phyloP scores from a whole-genome alignment of 2,329 filamentous ascomycete species.

The Mycocentrospora acerina region DNA sequence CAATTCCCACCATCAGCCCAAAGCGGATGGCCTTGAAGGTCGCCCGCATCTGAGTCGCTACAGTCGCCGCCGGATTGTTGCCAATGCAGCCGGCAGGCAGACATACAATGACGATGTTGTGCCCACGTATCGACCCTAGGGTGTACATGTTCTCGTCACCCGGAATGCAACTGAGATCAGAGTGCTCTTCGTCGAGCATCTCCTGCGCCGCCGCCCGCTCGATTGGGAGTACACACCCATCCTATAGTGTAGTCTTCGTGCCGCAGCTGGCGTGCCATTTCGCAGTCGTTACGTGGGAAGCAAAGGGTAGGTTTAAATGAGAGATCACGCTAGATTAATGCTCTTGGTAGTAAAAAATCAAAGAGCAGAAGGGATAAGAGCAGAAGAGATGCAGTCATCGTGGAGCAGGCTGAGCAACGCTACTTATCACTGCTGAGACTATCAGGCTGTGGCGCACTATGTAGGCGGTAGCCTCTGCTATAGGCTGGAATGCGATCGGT shows the following conservation, averaged over 20 bases:
- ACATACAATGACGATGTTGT: conserved; percentile 2
- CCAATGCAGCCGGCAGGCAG: conserved; percentile 19
- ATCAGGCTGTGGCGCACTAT: no score
- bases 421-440: background rate
- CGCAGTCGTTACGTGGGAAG: background rate
- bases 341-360: no score
- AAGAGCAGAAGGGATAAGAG: background rate
- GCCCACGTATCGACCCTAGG: conserved; percentile 1
- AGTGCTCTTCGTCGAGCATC: conserved; percentile 1
- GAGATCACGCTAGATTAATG: no score
- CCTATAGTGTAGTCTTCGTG: conserved; percentile 14
- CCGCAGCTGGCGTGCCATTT: conserved; percentile 9
- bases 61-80: conserved; percentile 29
- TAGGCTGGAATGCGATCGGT: no score
- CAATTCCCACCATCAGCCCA: conserved; percentile 7
- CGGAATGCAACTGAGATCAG: background rate
- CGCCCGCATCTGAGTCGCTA: conserved; percentile 26
- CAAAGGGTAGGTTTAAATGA: background rate
- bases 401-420: background rate
- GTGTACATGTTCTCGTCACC: conserved; percentile 5
- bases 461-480: no score
- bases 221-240: conserved; percentile 14
- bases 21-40: conserved; percentile 30
- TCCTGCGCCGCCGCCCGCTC: conserved; percentile 4
- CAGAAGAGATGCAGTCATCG: background rate